Conservation (phyloP, 345 rosid species). For the Salix suchowensis region DNA sequence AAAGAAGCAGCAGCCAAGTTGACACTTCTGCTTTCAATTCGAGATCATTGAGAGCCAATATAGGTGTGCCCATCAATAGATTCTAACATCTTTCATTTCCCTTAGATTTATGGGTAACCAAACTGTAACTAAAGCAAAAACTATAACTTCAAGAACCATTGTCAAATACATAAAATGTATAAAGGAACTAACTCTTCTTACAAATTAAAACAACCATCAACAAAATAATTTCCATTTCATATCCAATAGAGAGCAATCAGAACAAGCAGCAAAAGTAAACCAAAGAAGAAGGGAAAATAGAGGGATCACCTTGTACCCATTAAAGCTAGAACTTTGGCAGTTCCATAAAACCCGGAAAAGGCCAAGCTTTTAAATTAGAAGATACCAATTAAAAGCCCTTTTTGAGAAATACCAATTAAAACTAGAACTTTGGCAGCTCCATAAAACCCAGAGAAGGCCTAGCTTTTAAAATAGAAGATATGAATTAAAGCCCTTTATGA, state of each 20-base stretch:
- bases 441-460: background rate
- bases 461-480: background rate
- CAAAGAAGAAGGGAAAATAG: background rate
- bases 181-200: background rate
- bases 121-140: background rate
- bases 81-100: background rate
- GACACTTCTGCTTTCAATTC: background rate
- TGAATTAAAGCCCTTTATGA: background rate
- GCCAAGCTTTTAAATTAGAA: background rate
- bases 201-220: background rate
- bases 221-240: background rate
- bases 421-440: conserved; percentile 13
- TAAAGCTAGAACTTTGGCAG: conserved; percentile 15
- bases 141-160: background rate
- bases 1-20: background rate
- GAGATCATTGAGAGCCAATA: background rate
- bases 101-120: background rate
- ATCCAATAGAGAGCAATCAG: background rate
- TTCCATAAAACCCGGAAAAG: conserved; percentile 3
- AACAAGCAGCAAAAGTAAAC: background rate
- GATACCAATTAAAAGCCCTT: background rate
- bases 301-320: conserved; percentile 38
- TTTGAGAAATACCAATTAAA: conserved; percentile 20
- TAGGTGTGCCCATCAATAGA: background rate
- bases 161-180: background rate